Evolutionary conservation across 805 yeast genomes (phyloP), one percentile per base, ranked within the genome.

Genomic region (Ogataea corticis): DNA sequence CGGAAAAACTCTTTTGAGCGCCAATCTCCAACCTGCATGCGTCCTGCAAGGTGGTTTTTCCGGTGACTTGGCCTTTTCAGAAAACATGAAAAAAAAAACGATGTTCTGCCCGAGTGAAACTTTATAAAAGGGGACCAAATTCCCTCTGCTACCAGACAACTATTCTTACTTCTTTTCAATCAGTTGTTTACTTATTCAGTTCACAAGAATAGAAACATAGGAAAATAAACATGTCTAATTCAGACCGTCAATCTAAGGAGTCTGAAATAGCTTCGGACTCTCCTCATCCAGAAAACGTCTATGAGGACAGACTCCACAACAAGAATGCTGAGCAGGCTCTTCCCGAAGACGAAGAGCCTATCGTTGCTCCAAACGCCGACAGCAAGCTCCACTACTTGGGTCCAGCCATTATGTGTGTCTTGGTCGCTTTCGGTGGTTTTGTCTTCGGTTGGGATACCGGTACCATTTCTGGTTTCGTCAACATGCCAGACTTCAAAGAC

Each of bases 371-470:
- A 32, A 53, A 53, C 15, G 49, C 61, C 35, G 57, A 49, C 23
- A 57, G 67, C 28, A 58, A 50, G 15, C 33, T 54, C 10, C 58
- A 56, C 13, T 61, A 58, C 41, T 9, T 56, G 7, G 54, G 56
- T 21, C 65, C 61, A 12, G 65, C 63, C 12, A 9, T 58, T 41
- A 67, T 65, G 23, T 81, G 88, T 65, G 55, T 72, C n/a, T 56
- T 78, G 43, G 78, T 84, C 52, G 86, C 88, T 27, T 84, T 84
- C 51, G 89, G 88, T 69, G 91, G 90, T 38, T 84, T 80, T 61
- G 83, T 83, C 36, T 84, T 82, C 58, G 90, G 90, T 49, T 83
- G 83, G 76, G 90, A 83, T 70, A 84, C 87, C 41, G 90, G 89
- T 70, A 82, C 89, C 52, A 78, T 83, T 64, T 81, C 86, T 33